Evolutionary conservation across 202 grass and related monocot genomes (phyloP).

Genomic region (Saccharum hybrid): DNA sequence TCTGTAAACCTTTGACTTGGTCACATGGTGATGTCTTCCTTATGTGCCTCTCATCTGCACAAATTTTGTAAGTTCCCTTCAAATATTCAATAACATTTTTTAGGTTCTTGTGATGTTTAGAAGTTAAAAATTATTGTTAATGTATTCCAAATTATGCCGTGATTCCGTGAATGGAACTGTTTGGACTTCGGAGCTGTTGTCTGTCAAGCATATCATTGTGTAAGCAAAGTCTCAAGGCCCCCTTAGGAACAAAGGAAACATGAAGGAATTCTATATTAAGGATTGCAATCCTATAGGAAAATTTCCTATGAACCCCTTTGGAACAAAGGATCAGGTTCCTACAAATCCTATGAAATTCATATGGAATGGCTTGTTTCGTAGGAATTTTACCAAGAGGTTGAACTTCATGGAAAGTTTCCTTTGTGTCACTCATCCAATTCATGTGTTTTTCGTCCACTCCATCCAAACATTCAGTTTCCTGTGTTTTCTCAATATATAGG

Average conservation of each 20-base stretch:
- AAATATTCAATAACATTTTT: slow-evolving; percentile 25
- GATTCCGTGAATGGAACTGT: not conserved
- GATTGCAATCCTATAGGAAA: not conserved
- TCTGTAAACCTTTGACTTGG: slow-evolving; percentile 97
- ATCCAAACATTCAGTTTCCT: not conserved
- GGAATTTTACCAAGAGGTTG: not conserved
- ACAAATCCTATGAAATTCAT: not conserved
- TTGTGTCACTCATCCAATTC: not conserved
- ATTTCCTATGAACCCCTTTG: not conserved
- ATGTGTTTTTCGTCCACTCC: not conserved
- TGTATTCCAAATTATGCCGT: slow-evolving; percentile 5
- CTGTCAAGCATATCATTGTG: not conserved
- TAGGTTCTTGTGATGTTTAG: not conserved
- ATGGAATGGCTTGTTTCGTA: not conserved
- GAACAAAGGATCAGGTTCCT: not conserved
- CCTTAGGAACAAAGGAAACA: not conserved
- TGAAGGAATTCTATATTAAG: not conserved
- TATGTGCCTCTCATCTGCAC: slow-evolving; percentile 95
- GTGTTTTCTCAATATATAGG: not conserved
- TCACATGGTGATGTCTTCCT: slow-evolving; percentile 94
- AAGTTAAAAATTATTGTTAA: slow-evolving; percentile 4
- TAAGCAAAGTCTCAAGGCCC: not conserved
- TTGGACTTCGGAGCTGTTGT: not conserved
- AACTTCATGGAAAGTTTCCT: not conserved
- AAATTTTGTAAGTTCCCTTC: slow-evolving; percentile 82